phyloP scores from a whole-genome alignment of 192 early-diverging fungal genomes.

The Tieghemiomyces parasiticus region DNA sequence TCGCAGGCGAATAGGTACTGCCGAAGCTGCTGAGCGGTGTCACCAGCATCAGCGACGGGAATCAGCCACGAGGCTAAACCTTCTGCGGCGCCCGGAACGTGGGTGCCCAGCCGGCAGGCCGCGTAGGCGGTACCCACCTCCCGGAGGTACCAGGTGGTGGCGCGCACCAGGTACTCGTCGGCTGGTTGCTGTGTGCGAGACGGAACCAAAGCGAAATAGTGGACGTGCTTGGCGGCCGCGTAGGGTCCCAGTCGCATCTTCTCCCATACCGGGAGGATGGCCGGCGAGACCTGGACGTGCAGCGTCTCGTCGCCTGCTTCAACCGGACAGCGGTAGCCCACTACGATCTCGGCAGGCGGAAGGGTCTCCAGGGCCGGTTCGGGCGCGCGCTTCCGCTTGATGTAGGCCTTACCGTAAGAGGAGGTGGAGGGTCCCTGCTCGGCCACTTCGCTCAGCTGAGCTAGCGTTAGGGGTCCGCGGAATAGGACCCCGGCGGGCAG shows the following conservation, averaged over 20 bases:
- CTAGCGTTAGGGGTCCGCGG: background rate
- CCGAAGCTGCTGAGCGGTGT: background rate
- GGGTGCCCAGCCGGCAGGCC: constrained; percentile 5
- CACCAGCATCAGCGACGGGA: constrained; percentile 3
- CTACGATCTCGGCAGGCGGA: background rate
- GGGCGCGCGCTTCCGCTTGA: constrained; percentile 1
- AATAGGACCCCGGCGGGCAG: background rate
- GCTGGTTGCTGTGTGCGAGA: background rate
- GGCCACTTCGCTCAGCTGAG: constrained; percentile 5
- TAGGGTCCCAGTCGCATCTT: constrained; percentile 5
- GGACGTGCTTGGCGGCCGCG: background rate
- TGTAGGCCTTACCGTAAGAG: background rate
- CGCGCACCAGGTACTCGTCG: background rate
- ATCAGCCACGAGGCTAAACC: background rate
- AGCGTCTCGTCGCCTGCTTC: background rate
- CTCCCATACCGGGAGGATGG: constrained; percentile 10
- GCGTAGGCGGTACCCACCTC: background rate
- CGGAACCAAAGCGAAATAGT: constrained; percentile 8
- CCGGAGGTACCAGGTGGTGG: background rate
- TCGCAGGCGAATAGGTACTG: constrained; percentile 7
- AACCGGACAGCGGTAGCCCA: constrained; percentile 1
- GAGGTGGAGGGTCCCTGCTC: background rate
- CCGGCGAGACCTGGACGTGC: background rate
- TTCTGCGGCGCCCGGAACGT: background rate
- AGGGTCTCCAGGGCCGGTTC: background rate